A percentile compares a stretch with the other conserved stretches of the same genome.
These are phyloP conservation scores for Fusarium metavorans DNA, from an alignment of 2,329 filamentous ascomycete genomes.

Conservation along the genomic window DNA sequence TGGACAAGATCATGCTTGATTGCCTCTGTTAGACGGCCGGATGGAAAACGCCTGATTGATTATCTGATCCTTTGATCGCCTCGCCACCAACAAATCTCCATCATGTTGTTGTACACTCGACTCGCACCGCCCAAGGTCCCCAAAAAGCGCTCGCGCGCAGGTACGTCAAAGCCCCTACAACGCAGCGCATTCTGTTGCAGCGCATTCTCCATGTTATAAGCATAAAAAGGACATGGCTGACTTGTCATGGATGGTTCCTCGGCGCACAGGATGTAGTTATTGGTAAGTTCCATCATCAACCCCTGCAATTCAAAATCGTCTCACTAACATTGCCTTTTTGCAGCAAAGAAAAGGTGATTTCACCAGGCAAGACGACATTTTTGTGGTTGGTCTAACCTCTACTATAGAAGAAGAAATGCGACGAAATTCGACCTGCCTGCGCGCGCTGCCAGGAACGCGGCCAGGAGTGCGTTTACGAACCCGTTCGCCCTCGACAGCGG, in stretches of 20 bases:
- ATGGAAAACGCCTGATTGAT: slow-evolving; percentile 39
- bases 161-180: slow-evolving; percentile 18
- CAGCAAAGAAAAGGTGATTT: slow-evolving; percentile 64
- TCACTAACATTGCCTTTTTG: slow-evolving; percentile 24
- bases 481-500: slow-evolving; percentile 56
- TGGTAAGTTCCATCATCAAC: slow-evolving; percentile 55
- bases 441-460: slow-evolving; percentile 63
- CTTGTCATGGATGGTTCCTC: slow-evolving; percentile 12
- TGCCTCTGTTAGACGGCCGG: slow-evolving; percentile 14
- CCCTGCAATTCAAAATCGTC: slow-evolving; percentile 9
- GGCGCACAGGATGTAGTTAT: slow-evolving; percentile 60
- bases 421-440: slow-evolving; percentile 64
- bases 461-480: slow-evolving; percentile 63
- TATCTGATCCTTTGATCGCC: slow-evolving; percentile 36
- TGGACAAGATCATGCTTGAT: slow-evolving; percentile 24
- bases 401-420: slow-evolving; percentile 68
- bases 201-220: background rate
- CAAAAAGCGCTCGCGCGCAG: slow-evolving; percentile 67
- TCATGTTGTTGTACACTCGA: slow-evolving; percentile 70
- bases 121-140: slow-evolving; percentile 68
- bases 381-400: slow-evolving; percentile 13
- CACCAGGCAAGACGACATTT: background rate
- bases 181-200: slow-evolving; percentile 17
- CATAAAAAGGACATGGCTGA: slow-evolving; percentile 15
- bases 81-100: slow-evolving; percentile 35